phyloP scores from a whole-genome alignment of 2,329 filamentous ascomycete genomes.

The Xylaria sp. region DNA sequence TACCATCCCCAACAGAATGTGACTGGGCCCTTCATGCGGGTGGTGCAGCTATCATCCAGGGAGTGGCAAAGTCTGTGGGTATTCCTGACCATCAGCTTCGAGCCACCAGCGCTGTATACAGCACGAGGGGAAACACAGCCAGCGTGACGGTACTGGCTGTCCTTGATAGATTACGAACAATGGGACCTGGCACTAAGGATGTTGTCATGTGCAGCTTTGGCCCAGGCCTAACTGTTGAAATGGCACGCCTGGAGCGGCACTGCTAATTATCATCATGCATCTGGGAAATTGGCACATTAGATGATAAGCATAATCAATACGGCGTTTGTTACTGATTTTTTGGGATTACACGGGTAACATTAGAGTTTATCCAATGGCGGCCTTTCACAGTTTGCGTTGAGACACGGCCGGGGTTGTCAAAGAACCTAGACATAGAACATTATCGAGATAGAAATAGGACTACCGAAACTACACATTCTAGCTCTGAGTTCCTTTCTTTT shows the following conservation, averaged over 20 bases:
- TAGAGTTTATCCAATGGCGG: not conserved
- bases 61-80: slow-evolving; percentile 32
- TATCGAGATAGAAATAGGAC: not conserved
- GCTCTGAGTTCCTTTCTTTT: not conserved
- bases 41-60: slow-evolving; percentile 36
- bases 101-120: slow-evolving; percentile 34
- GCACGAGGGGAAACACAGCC: slow-evolving; percentile 35
- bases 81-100: slow-evolving; percentile 31
- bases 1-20: slow-evolving; percentile 13
- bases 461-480: not conserved
- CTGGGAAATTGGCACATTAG: not conserved
- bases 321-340: slow-evolving; percentile 3
- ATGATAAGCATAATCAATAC: not conserved
- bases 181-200: slow-evolving; percentile 31
- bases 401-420: not conserved
- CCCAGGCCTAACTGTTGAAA: slow-evolving; percentile 36
- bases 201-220: slow-evolving; percentile 37
- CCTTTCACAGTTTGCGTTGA: not conserved
- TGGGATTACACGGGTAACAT: not conserved
- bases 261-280: slow-evolving; percentile 16
- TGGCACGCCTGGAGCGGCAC: slow-evolving; percentile 35
- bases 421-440: not conserved
- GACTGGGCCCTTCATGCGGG: slow-evolving; percentile 39
- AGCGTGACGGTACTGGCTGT: slow-evolving; percentile 37
- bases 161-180: slow-evolving; percentile 32